Conservation (phyloP, 2,329 filamentous ascomycete species). For the Leptographium radiaticola region DNA sequence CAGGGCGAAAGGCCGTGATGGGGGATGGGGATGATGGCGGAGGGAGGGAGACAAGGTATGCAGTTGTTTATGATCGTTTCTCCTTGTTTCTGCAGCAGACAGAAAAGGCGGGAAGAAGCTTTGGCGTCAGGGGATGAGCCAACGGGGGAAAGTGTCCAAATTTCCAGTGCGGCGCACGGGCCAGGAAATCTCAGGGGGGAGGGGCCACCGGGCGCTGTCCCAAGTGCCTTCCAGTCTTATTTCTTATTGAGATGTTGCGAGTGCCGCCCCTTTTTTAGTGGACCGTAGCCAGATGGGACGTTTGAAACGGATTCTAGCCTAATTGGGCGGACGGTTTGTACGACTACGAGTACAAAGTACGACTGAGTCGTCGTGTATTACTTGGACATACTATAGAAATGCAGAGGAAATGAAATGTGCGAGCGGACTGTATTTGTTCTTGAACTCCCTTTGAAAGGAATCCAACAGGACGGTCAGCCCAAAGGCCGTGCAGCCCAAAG, state of each 20-base stretch:
- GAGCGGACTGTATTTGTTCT: no score
- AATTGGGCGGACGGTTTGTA: neutral
- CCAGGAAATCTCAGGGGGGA: conserved; percentile 11
- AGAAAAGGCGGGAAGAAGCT: conserved; percentile 13
- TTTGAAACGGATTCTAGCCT: conserved; percentile 1
- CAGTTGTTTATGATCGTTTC: conserved; percentile 6
- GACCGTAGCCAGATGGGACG: neutral
- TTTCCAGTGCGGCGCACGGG: conserved; percentile 15
- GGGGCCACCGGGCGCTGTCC: conserved; percentile 8
- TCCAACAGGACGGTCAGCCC: no score
- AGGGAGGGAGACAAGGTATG: neutral
- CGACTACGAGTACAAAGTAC: neutral
- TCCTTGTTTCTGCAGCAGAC: conserved; percentile 5
- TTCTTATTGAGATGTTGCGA: conserved; percentile 7
- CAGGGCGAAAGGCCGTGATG: neutral
- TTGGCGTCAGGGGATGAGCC: conserved; percentile 9
- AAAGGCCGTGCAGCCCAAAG: no score
- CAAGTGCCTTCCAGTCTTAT: conserved; percentile 4
- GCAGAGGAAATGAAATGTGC: no score
- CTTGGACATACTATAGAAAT: no score
- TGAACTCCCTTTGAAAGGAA: no score
- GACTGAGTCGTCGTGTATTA: no score
- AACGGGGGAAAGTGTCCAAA: conserved; percentile 12
- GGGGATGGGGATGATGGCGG: neutral
- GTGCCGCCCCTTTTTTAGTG: conserved; percentile 3